Base-by-base conservation (phyloP, 2,329 filamentous ascomycete genomes). In the Aspergillus bombycis region DNA sequence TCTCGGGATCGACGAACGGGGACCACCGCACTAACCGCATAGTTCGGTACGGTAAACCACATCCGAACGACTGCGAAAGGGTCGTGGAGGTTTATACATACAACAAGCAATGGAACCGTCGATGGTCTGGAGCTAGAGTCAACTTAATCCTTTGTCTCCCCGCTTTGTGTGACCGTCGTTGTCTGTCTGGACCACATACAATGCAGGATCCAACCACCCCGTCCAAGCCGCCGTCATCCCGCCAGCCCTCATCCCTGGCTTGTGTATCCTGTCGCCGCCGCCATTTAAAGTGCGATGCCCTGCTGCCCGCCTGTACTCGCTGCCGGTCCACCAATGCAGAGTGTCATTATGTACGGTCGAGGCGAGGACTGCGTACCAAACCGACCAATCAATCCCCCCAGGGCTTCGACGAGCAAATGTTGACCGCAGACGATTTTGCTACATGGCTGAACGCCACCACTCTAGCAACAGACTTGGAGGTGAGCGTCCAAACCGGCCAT, bases 331-430 rank as follows among this genome's bases (percentile, higher is more conserved):
- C 80, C 58, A 74, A 76, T 50, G 80, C 79, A 54, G 75, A 80
- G 41, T 84, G 81, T 62, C 79, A 77, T 61, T 83, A 83, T 67
- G 76, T 81, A 23, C 80, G 82, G 62, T 83, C 82, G 11, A 74
- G 80, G 58, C 76, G 82, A 64, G 82, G 82, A 6, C 26, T 70
- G 32, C 67, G 69, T 16, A 65, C 60, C 6, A 60, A 62, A 21
- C 28, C 30, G 19, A 38, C 53, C 10, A 55, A 54, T 12, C 16
- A 58, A 23, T 41, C 61, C 16, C 36, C 63, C 16, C 57, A 57
- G 14, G 50, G 55, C 6, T n/a, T 65, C 14, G 63, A 67, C 10
- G 64, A 67, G 2, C 60, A 64, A 7, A 36, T 69, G 30, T 62
- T 68, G 36, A 7, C 28, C 11, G 50, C 30, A 7, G 61, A 70